These are phyloP conservation scores for Grammothele lineata DNA, from an alignment of 768 basidiomycete species.

Conservation along the genomic window DNA sequence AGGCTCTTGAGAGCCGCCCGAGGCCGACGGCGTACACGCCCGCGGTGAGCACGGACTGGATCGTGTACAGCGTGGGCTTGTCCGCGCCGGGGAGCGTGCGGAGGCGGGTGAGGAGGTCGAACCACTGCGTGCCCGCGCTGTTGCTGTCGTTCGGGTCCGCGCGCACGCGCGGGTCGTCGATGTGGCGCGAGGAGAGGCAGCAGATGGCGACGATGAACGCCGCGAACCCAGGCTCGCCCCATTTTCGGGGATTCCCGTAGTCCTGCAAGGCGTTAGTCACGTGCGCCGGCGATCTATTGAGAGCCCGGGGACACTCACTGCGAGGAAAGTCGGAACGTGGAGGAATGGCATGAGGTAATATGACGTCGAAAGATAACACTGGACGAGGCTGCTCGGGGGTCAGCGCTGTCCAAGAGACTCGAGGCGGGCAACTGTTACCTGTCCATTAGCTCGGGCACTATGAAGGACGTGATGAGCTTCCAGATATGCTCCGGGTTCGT, in stretches of 20 bases:
- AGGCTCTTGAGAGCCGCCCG: slow-evolving; percentile 84
- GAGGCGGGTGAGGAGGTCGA: slow-evolving; percentile 81
- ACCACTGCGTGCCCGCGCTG: slow-evolving; percentile 90
- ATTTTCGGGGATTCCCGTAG: slow-evolving; percentile 91
- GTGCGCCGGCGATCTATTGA: not conserved
- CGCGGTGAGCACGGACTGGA: slow-evolving; percentile 88
- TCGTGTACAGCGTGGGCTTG: slow-evolving; percentile 85
- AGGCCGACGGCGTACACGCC: slow-evolving; percentile 90
- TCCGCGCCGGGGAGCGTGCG: slow-evolving; percentile 89
- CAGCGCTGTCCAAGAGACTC: slow-evolving; percentile 5
- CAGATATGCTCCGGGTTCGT: slow-evolving; percentile 85
- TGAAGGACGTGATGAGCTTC: slow-evolving; percentile 82
- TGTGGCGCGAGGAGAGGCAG: slow-evolving; percentile 87
- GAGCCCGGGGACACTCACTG: slow-evolving; percentile 38
- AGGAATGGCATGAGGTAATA: slow-evolving; percentile 91
- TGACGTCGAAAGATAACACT: slow-evolving; percentile 87
- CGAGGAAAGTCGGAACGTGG: slow-evolving; percentile 85
- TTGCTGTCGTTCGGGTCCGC: slow-evolving; percentile 77
- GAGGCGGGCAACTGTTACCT: slow-evolving; percentile 46
- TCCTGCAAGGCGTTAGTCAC: slow-evolving; percentile 44
- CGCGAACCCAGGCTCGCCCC: slow-evolving; percentile 94
- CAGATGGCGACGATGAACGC: slow-evolving; percentile 92
- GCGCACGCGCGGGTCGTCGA: slow-evolving; percentile 87
- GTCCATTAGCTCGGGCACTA: slow-evolving; percentile 91
- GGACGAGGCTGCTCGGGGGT: slow-evolving; percentile 53